A percentile compares a stretch with the other conserved stretches of the same genome.
phyloP scores from a whole-genome alignment of 1,139 yeast genomes.

The Taiozyma onychis region DNA sequence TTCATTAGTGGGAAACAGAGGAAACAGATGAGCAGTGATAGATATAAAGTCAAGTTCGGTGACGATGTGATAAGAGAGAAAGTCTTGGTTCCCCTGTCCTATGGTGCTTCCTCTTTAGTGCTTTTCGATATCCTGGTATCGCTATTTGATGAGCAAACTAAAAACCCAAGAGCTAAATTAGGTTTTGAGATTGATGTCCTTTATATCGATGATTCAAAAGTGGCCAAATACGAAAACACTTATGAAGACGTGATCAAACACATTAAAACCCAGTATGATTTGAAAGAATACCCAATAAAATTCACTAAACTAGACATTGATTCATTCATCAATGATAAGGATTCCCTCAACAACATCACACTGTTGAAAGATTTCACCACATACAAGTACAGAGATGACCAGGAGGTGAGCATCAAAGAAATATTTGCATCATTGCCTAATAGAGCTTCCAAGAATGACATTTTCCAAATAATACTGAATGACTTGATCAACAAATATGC shows the following conservation, averaged over 20 bases:
- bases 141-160: conserved; percentile 53
- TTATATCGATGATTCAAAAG: conserved; percentile 40
- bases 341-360: conserved; percentile 3
- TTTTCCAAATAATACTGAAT: conserved; percentile 42
- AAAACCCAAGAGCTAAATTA: conserved; percentile 53
- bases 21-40: conserved; percentile 65
- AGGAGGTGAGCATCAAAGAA: conserved; percentile 14
- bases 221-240: conserved; percentile 12
- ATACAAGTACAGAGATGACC: conserved; percentile 4
- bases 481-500: conserved; percentile 48
- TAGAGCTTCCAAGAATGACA: conserved; percentile 60
- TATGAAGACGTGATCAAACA: conserved; percentile 12
- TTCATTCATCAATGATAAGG: conserved; percentile 7
- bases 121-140: conserved; percentile 61
- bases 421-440: conserved; percentile 33
- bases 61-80: conserved; percentile 24
- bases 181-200: conserved; percentile 63
- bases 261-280: conserved; percentile 24
- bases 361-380: conserved; percentile 10
- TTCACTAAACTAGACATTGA: conserved; percentile 15
- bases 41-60: conserved; percentile 57
- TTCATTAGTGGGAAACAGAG: conserved; percentile 78
- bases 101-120: conserved; percentile 63
- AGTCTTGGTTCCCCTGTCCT: conserved; percentile 56
- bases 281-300: conserved; percentile 19